Base-by-base conservation (phyloP, 2,329 filamentous ascomycete genomes). In the Hypoxylon sp. region DNA sequence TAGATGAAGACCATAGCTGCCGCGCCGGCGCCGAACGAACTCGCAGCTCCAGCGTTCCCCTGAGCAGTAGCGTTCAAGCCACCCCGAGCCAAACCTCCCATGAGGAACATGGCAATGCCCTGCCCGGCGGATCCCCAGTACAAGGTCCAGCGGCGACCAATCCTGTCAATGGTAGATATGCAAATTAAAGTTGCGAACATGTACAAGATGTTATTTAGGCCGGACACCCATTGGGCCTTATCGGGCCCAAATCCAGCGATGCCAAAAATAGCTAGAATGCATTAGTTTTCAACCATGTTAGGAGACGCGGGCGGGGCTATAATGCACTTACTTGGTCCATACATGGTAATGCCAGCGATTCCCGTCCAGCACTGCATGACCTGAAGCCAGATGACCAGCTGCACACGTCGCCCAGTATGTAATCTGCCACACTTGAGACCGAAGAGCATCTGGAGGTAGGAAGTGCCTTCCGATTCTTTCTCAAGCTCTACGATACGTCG, bases 1-100 rank as follows among this genome's bases (percentile, higher is more conserved):
- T 84, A 89, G 35, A 88, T 74, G 65, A 89, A 91, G 13, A 91
- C 83, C 70, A 90, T 88, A 0, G 82, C 81, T 0, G 84, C 86
- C 0, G 87, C 87, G 0, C 86, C 87, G 0, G 81, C 82, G 20
- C 84, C 84, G 38, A 81, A 85, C 0, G 74, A 73, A 20, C 72
- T 75, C 0, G 78, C 77, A 17, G 77, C 77, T 5, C 61, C 63
- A 0, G 69, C 49, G 12, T 83, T 72, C 5, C 75, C 76, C 0
- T 72, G 73, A 2, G 68, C 75, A 31, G 69, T 78, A 32, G 71
- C 80, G 60, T 63, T 73, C 60, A 80, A 76, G 4, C 75, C 79
- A 2, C 80, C 68, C 15, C 82, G 78, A 0, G 82, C 81, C 41
- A 88, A 80, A 0, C 78, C 86, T 4, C 84, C 87, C 0, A 81